These are phyloP conservation scores for Sugiyamaella smithiae DNA, from an alignment of 805 yeast genomes.

Conservation along the genomic window DNA sequence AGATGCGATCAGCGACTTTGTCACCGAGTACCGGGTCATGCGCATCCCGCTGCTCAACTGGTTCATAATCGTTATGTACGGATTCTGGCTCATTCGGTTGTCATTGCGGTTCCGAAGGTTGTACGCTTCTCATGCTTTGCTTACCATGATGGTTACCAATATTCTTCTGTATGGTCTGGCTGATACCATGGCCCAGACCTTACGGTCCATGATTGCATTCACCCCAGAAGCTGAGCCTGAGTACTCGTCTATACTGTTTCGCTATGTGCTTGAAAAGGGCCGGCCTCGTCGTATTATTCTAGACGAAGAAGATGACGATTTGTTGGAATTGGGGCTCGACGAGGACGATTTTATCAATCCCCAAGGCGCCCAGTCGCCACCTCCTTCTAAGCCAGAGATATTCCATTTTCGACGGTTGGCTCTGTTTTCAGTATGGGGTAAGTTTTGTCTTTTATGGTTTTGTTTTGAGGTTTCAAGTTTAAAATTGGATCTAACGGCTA, in stretches of 20 bases:
- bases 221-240: slow-evolving; percentile 21
- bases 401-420: slow-evolving; percentile 70
- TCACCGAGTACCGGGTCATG: slow-evolving; percentile 28
- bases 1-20: slow-evolving; percentile 24
- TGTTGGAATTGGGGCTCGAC: slow-evolving; percentile 34
- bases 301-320: slow-evolving; percentile 36
- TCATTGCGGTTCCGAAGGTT: slow-evolving; percentile 31
- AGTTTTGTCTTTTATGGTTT: slow-evolving; percentile 12
- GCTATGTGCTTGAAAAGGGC: slow-evolving; percentile 34
- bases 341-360: slow-evolving; percentile 12
- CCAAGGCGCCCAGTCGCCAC: slow-evolving; percentile 8
- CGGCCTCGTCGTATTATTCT: slow-evolving; percentile 32
- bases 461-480: too few species aligned
- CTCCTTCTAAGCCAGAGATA: slow-evolving; percentile 25
- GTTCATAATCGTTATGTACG: slow-evolving; percentile 33
- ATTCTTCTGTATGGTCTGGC: slow-evolving; percentile 84
- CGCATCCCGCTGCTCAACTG: slow-evolving; percentile 36
- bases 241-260: slow-evolving; percentile 19
- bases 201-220: slow-evolving; percentile 41
- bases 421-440: slow-evolving; percentile 79
- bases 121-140: slow-evolving; percentile 61
- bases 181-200: slow-evolving; percentile 82
- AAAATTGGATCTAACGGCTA: too few species aligned
- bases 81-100: slow-evolving; percentile 32
- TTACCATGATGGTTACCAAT: slow-evolving; percentile 81